These are phyloP conservation scores for Cadophora malorum DNA, from an alignment of 2,329 filamentous ascomycete species.

Conservation along the genomic window DNA sequence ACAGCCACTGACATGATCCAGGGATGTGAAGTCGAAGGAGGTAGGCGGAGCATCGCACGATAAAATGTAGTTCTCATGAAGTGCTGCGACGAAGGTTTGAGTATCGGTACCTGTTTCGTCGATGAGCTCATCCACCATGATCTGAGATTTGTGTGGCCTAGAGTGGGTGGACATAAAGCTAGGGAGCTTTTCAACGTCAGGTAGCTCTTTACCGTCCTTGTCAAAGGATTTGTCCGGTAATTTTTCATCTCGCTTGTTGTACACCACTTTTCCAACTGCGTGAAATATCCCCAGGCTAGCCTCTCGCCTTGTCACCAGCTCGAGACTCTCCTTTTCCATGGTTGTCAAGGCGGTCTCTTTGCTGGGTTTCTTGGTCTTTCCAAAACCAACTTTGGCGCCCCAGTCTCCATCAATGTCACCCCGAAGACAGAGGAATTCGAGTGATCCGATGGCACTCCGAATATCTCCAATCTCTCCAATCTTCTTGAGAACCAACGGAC, in stretches of 20 bases:
- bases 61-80: slow-evolving; percentile 92
- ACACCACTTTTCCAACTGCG: slow-evolving; percentile 92
- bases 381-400: slow-evolving; percentile 74
- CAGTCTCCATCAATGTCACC: slow-evolving; percentile 76
- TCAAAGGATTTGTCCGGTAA: slow-evolving; percentile 48
- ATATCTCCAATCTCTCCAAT: slow-evolving; percentile 91
- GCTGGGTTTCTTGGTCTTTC: slow-evolving; percentile 66
- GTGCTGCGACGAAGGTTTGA: slow-evolving; percentile 84
- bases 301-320: slow-evolving; percentile 85
- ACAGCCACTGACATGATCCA: slow-evolving; percentile 84
- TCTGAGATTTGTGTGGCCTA: slow-evolving; percentile 67
- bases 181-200: slow-evolving; percentile 61
- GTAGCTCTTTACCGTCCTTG: slow-evolving; percentile 37
- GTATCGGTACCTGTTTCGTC: slow-evolving; percentile 94
- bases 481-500: slow-evolving; percentile 76
- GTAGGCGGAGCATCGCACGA: slow-evolving; percentile 72
- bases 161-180: slow-evolving; percentile 62
- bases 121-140: slow-evolving; percentile 77
- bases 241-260: slow-evolving; percentile 83
- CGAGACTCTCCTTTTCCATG: slow-evolving; percentile 79
- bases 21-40: slow-evolving; percentile 62
- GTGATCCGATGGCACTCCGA: slow-evolving; percentile 85
- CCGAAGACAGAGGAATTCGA: slow-evolving; percentile 91
- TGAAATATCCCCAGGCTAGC: slow-evolving; percentile 94
- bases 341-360: slow-evolving; percentile 70